These are phyloP conservation scores for Truncatella angustata DNA, from an alignment of 2,329 filamentous ascomycete genomes.

Conservation along the genomic window DNA sequence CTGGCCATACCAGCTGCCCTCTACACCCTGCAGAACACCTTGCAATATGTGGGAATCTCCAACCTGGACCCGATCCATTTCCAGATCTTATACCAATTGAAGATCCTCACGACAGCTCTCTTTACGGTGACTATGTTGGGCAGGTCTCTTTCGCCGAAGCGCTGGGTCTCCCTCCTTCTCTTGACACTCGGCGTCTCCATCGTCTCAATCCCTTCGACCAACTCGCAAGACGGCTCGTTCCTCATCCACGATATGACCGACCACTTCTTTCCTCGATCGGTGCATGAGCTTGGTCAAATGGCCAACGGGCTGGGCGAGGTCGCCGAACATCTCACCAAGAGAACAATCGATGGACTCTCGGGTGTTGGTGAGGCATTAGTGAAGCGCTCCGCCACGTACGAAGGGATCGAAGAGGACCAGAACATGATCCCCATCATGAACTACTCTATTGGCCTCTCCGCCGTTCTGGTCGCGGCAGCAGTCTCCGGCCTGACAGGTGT, in stretches of 20 bases:
- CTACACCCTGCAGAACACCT: slow-evolving; percentile 89
- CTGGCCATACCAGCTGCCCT: slow-evolving; percentile 83
- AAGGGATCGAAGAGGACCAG: slow-evolving; percentile 74
- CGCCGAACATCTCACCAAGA: slow-evolving; percentile 49
- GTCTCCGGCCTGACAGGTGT: slow-evolving; percentile 84
- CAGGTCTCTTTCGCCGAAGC: slow-evolving; percentile 65
- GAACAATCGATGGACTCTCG: slow-evolving; percentile 37
- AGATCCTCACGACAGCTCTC: slow-evolving; percentile 86
- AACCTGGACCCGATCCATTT: slow-evolving; percentile 93
- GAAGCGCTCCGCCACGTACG: slow-evolving; percentile 82
- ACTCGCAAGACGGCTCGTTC: slow-evolving; percentile 54
- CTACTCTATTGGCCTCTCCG: slow-evolving; percentile 72
- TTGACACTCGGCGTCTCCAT: slow-evolving; percentile 81
- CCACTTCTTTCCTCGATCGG: slow-evolving; percentile 73
- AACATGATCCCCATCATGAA: slow-evolving; percentile 61
- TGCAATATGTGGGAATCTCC: slow-evolving; percentile 88
- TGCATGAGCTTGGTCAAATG: slow-evolving; percentile 72
- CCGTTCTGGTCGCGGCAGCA: slow-evolving; percentile 74
- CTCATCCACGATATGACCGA: slow-evolving; percentile 62
- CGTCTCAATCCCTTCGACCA: slow-evolving; percentile 72
- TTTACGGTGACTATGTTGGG: slow-evolving; percentile 80
- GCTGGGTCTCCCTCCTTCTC: slow-evolving; percentile 78
- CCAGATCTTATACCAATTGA: slow-evolving; percentile 89
- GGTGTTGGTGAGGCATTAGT: slow-evolving; percentile 41
- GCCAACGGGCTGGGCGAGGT: slow-evolving; percentile 50